Conservation (phyloP, 148 eudicot species). For the Agrostemma githago region DNA sequence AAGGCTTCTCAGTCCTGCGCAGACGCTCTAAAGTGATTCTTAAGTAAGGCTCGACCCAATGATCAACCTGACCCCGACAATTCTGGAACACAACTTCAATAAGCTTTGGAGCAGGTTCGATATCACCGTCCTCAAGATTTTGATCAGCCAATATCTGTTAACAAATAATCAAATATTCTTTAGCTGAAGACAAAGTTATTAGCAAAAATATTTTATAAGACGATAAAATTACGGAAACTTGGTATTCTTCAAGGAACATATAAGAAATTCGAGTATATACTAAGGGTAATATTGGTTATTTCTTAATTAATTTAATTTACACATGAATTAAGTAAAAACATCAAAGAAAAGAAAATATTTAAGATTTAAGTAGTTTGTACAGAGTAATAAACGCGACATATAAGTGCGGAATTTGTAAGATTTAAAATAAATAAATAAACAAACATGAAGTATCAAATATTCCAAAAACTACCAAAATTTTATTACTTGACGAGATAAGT, state of each 20-base stretch:
- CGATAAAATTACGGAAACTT: neutral
- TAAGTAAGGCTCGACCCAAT: conserved; percentile 93
- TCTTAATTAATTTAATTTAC: no score
- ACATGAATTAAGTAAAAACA: no score
- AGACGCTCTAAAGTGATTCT: conserved; percentile 74
- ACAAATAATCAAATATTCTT: conserved; percentile 4
- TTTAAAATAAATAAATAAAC: no score
- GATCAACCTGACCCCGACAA: conserved; percentile 93
- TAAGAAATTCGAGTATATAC: no score
- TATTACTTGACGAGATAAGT: neutral
- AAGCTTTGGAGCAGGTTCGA: conserved; percentile 99
- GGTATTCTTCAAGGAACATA: no score
- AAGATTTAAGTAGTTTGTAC: no score
- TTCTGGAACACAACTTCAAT: conserved; percentile 88
- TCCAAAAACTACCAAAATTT: neutral
- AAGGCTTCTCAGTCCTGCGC: conserved; percentile 66
- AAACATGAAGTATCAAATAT: no score
- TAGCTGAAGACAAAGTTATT: neutral
- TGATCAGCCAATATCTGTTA: conserved; percentile 78
- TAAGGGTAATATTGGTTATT: no score
- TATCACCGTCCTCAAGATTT: conserved; percentile 89
- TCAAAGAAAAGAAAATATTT: no score
- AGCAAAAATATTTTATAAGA: neutral
- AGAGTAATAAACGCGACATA: no score
- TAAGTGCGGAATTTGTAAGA: no score